These are phyloP conservation scores for Pseudogymnoascus sp. DNA, from an alignment of 2,329 filamentous ascomycete genomes.

Conservation along the genomic window DNA sequence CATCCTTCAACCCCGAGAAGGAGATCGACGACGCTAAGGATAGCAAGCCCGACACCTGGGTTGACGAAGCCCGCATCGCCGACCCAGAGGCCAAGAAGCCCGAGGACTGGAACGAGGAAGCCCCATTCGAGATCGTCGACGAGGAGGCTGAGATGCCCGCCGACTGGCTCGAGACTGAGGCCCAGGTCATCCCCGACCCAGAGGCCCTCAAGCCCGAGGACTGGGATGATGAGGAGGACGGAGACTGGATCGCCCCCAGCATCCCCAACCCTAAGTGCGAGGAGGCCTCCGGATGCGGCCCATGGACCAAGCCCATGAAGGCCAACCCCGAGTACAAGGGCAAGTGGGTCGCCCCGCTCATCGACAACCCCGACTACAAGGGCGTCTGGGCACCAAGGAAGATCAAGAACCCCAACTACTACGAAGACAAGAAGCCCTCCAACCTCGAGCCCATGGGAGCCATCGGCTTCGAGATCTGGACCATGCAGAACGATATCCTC, in stretches of 20 bases:
- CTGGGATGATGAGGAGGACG: slow-evolving; percentile 99
- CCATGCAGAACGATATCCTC: slow-evolving; percentile 97
- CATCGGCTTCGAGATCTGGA: slow-evolving; percentile 99
- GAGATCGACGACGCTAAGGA: slow-evolving; percentile 96
- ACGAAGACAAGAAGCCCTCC: slow-evolving; percentile 91
- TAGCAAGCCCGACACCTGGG: slow-evolving; percentile 91
- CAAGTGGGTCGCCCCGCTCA: slow-evolving; percentile 88
- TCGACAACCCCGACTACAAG: slow-evolving; percentile 99
- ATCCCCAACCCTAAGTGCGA: slow-evolving; percentile 94
- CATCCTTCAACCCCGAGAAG: slow-evolving; percentile 84
- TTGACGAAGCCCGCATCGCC: slow-evolving; percentile 83
- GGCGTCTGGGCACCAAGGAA: slow-evolving; percentile 88
- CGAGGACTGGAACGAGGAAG: slow-evolving; percentile 98
- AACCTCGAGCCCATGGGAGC: slow-evolving; percentile 98
- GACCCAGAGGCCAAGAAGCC: slow-evolving; percentile 95
- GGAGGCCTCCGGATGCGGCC: slow-evolving; percentile 86
- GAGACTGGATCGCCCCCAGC: slow-evolving; percentile 87
- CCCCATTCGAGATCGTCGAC: slow-evolving; percentile 91
- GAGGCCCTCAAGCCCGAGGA: slow-evolving; percentile 97
- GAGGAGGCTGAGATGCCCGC: slow-evolving; percentile 85
- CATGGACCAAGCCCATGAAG: slow-evolving; percentile 86
- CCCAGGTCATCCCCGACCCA: slow-evolving; percentile 76
- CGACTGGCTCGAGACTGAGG: slow-evolving; percentile 93
- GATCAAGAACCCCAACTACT: slow-evolving; percentile 95
- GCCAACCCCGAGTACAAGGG: slow-evolving; percentile 98